A percentile compares a stretch with the other conserved stretches of the same genome.
phyloP scores from a whole-genome alignment of 1,139 yeast genomes.

The Chernovozyma sophiae-reginae region DNA sequence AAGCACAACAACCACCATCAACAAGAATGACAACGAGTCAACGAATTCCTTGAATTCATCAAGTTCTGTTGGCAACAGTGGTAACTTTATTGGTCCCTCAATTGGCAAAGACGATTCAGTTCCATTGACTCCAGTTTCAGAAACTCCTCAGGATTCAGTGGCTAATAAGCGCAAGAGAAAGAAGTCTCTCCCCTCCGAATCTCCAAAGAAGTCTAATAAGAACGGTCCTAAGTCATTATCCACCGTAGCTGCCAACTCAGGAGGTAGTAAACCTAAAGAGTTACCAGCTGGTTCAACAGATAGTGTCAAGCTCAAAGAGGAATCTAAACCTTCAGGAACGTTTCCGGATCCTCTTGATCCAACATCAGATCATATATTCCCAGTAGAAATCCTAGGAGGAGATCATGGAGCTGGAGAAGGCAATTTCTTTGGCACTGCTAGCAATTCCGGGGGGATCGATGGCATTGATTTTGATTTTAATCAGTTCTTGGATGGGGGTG shows the following conservation, averaged over 20 bases:
- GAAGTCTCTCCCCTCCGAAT: constrained; percentile 21
- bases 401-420: constrained; percentile 15
- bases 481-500: constrained; percentile 44
- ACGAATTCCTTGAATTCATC: not conserved
- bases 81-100: constrained; percentile 1
- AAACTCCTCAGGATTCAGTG: constrained; percentile 22
- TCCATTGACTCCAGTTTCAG: constrained; percentile 45
- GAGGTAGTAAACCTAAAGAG: constrained; percentile 20
- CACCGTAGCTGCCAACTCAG: not conserved
- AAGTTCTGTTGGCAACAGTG: not conserved
- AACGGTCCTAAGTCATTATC: constrained; percentile 14
- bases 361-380: constrained; percentile 30
- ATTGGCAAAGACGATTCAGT: constrained; percentile 35
- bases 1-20: too few species aligned
- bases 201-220: constrained; percentile 29
- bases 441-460: constrained; percentile 26
- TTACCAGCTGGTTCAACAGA: constrained; percentile 9
- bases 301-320: not conserved
- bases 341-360: constrained; percentile 26
- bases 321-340: constrained; percentile 14
- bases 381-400: constrained; percentile 31
- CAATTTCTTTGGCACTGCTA: constrained; percentile 18
- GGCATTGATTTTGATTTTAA: constrained; percentile 56
- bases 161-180: constrained; percentile 24
- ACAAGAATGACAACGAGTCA: constrained; percentile 1